Base-by-base conservation (phyloP, 2,329 filamentous ascomycete genomes). In the Talaromyces sp. region DNA sequence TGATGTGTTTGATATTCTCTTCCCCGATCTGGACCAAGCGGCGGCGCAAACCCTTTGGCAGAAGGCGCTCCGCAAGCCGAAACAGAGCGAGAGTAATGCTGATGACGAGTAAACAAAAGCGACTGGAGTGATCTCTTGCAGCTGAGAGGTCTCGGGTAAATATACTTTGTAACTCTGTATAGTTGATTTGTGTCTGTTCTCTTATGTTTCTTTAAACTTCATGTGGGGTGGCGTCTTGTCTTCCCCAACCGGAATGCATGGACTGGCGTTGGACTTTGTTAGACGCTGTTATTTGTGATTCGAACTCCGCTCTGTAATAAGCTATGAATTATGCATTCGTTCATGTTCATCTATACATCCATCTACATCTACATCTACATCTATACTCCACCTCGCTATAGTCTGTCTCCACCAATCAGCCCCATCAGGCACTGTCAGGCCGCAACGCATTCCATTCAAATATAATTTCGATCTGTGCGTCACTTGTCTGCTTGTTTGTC, bases 1-100 rank as follows among this genome's bases (percentile, higher is more conserved):
- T 6, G 91, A 99, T 62, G 90, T 99, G 46, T 97, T 97, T 71
- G 84, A 93, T 58, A 81, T 96, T 56, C 86, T 97, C 63, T 99
- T 99, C 79, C 86, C 90, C 33, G 80, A 88, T 59, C 74, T 97
- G 16, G 89, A 97, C 74, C 80, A 78, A 56, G 82, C 87, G 37
- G 76, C 84, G 55, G 91, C 88, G 56, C 94, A 89, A 72, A 83
- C 80, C 33, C 59, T 85, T 60, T 94, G 90, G 85, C 87, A 87
- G 61, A 78, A 84, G 64, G 77, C 85, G 61, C 70, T 89, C 48
- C 70, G 75, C 57, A 77, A 82, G 75, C 81, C 81, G 27, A 76
- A 80, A 16, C 81, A 82, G 68, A 62, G 54, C 17, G 57, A 56
- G 32, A 50, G 53, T 3, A 65, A 67, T 47, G 62, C 63, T 42